A percentile compares a stretch with the other conserved stretches of the same genome.
These are phyloP conservation scores for Paraurostyla sp. DNA, from an alignment of 73 alveolate species.

Conservation along the genomic window DNA sequence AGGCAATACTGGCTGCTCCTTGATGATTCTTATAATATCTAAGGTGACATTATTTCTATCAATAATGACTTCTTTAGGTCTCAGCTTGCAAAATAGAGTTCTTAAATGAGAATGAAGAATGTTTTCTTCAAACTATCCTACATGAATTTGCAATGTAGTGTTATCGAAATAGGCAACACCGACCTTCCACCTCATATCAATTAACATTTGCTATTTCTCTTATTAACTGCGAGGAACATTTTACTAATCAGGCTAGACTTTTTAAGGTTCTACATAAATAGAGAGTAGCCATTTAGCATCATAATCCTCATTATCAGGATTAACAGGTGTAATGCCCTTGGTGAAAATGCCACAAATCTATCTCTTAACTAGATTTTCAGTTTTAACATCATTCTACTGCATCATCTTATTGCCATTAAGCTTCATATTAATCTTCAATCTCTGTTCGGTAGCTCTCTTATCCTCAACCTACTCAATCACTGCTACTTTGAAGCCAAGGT, in stretches of 20 bases:
- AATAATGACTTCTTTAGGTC: constrained; percentile 92
- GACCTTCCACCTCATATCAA: constrained; percentile 64
- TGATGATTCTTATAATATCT: constrained; percentile 63
- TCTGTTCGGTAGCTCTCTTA: constrained; percentile 77
- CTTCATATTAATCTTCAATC: too few relatives aligned
- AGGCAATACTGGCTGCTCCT: constrained; percentile 59
- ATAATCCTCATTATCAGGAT: constrained; percentile 60
- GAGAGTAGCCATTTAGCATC: constrained; percentile 80
- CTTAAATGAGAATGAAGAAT: constrained; percentile 74
- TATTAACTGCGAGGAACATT: background rate
- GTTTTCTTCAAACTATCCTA: constrained; percentile 84
- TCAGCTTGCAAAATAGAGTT: constrained; percentile 83
- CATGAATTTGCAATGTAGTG: constrained; percentile 76
- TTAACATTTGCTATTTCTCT: too few relatives aligned
- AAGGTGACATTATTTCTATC: constrained; percentile 57
- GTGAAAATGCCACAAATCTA: constrained; percentile 79
- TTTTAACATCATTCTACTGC: background rate
- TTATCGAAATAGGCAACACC: constrained; percentile 86
- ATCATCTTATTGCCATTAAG: too few relatives aligned
- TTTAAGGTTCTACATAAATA: constrained; percentile 37
- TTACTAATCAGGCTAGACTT: background rate
- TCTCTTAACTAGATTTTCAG: constrained; percentile 63
- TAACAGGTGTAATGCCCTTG: constrained; percentile 73
- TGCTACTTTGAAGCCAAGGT: constrained; percentile 93
- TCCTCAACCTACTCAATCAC: constrained; percentile 95